Conservation (phyloP, 345 rosid genomes). For the Camelina hispida region DNA sequence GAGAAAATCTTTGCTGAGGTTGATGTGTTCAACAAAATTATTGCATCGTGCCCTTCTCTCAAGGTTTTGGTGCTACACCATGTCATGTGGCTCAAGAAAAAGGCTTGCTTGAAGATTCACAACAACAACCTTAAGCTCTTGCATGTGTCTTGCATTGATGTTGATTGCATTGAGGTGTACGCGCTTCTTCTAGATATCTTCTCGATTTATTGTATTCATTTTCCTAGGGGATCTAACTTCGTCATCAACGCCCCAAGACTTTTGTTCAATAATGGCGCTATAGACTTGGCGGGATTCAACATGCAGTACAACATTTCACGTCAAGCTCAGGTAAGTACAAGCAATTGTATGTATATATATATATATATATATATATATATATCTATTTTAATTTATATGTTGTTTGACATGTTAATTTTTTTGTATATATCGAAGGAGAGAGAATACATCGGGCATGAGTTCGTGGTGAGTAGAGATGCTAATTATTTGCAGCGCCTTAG, state of each 20-base stretch:
- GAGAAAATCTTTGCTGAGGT: not conserved
- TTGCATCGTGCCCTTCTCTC: constrained; percentile 26
- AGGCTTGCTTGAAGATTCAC: constrained; percentile 3
- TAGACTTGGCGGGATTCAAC: not conserved
- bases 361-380: no score
- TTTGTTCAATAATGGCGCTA: not conserved
- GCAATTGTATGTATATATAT: not conserved
- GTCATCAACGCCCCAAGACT: not conserved
- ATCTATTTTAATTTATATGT: not conserved
- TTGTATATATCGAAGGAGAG: constrained; percentile 3
- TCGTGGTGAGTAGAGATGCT: not conserved
- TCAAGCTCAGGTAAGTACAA: constrained; percentile 2
- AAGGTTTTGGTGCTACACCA: not conserved
- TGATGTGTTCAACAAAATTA: constrained; percentile 14
- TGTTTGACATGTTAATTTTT: not conserved
- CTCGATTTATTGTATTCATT: not conserved
- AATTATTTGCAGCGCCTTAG: not conserved
- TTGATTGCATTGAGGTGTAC: not conserved
- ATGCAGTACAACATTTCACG: constrained; percentile 10
- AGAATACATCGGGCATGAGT: constrained; percentile 5
- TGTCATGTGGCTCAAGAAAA: not conserved
- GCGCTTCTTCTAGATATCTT: constrained; percentile 5
- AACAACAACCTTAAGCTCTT: constrained; percentile 21
- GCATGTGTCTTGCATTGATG: not conserved
- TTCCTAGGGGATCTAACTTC: not conserved